Evolutionary conservation across 2,329 filamentous ascomycete genomes (phyloP), one percentile per base, ranked within the genome.

Genomic region (Ceratocystis alfenasii): DNA sequence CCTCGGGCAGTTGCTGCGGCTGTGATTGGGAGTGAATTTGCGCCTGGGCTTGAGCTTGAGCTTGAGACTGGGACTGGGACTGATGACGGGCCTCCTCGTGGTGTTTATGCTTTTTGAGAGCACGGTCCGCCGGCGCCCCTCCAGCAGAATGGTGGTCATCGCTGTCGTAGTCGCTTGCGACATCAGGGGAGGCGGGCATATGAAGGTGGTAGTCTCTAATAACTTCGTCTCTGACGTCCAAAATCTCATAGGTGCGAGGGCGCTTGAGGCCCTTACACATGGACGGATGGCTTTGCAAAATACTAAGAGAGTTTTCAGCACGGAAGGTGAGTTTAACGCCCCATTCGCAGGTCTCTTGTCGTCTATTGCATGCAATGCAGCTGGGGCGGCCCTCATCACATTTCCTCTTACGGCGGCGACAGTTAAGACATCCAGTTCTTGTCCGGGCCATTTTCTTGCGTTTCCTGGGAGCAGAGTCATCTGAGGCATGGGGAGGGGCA

Each of bases 331-430:
- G 70, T 71, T 73, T 75, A 68, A 76, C 69, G 0, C 75, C 74
- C 75, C 75, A 76, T 72, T 74, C 71, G 53, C 75, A 76, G 0
- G 61, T 61, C 62, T 75, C 73, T 30, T 69, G 69, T 2, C 72
- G 71, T 8, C 74, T 72, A 10, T 70, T 67, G 68, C 75, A 76
- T 1, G 73, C 73, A 15, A 74, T 73, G 55, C 75, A 76, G 1
- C 72, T 68, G 5, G 75, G 75, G 0, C 72, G 73, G 5, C 69
- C 69, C 66, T 76, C 75, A 64, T 76, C 75, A 65, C 74, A 76
- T 67, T 75, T 76, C 53, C 74, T 71, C 71, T 76, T 76, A 70
- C 74, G 75, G 45, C 74, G 73, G 6, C 74, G 74, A 33, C 74
- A 76, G 67, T 75, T 75, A 65, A 76, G 72, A 48, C 74, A 76